Evolutionary conservation across 495 filamentous ascomycete species (phyloP).

Genomic region (Tuber magnatum): DNA sequence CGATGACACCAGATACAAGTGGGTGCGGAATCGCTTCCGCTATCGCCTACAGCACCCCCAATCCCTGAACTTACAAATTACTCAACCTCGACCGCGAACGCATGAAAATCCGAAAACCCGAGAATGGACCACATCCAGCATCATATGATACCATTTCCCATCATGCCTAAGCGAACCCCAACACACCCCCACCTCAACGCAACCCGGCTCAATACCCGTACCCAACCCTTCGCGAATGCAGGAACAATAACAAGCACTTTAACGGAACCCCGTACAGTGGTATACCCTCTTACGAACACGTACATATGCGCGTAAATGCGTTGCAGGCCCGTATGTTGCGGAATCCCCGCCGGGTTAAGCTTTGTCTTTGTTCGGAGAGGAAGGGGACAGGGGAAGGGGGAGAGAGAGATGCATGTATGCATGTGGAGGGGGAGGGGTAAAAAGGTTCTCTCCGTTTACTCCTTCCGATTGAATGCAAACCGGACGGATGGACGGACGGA

Average conservation of each 20-base stretch:
- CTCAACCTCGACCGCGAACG: not conserved
- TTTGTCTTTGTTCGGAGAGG: not conserved
- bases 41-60: not conserved
- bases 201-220: not conserved
- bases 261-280: not conserved
- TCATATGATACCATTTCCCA: not conserved
- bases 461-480: not conserved
- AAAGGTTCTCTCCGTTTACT: not conserved
- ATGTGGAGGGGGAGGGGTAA: not conserved
- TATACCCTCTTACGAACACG: not conserved
- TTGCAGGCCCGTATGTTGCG: not conserved
- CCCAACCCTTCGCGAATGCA: not conserved
- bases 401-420: not conserved
- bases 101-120: not conserved
- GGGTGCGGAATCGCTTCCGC: not conserved
- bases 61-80: not conserved
- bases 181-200: not conserved
- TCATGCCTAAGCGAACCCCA: slow-evolving; percentile 1
- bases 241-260: not conserved
- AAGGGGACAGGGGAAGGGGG: not conserved
- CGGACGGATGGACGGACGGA: not conserved
- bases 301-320: not conserved
- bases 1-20: not conserved
- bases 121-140: not conserved
- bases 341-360: not conserved